Base-by-base conservation (phyloP, 1,139 yeast genomes). In the Scheffersomyces parashehatae region DNA sequence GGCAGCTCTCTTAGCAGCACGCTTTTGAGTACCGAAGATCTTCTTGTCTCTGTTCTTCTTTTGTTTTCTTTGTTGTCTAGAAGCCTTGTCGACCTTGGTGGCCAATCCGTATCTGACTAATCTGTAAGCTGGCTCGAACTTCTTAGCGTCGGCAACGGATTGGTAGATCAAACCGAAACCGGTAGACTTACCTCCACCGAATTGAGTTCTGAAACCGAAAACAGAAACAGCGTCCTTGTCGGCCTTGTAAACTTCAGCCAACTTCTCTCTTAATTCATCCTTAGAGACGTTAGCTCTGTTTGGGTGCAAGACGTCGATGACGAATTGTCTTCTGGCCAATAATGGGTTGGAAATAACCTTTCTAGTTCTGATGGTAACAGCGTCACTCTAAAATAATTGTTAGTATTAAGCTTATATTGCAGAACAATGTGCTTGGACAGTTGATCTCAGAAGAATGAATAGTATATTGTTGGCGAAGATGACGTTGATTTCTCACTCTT, bases 1-100 rank as follows among this genome's bases (percentile, higher is more conserved):
- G 71, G 93, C 93, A 73, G 85, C 83, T 76, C 80, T 85, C 84
- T 89, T 89, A 75, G 96, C 95, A 79, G 87, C 88, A 76, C 89
- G 85, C 77, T 82, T 86, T 72, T 91, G 95, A 69, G 99, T 93
- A 86, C 99, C 99, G 71, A 91, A 89, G 86, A 88, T 77, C 88
- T 93, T 93, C 90, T 86, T 85, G 70, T 88, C 97, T 85, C 98
- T 91, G 96, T 93, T 93, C 93, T 93, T 93, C 91, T 88, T 89
- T 87, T 93, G 99, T 82, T 95, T 95, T 85, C 99, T 90, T 83
- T 95, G 99, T 83, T 91, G 97, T 90, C 98, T 90, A 67, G 97
- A 89, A 67, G 97, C 82, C 84, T 89, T 90, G 77, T 93, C 98
- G 68, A 85, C 90, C 85, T 88, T 89, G 64, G 80, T 81, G 73